Conservation (phyloP, 2,329 filamentous ascomycete genomes). For the Microsporum audouinii region DNA sequence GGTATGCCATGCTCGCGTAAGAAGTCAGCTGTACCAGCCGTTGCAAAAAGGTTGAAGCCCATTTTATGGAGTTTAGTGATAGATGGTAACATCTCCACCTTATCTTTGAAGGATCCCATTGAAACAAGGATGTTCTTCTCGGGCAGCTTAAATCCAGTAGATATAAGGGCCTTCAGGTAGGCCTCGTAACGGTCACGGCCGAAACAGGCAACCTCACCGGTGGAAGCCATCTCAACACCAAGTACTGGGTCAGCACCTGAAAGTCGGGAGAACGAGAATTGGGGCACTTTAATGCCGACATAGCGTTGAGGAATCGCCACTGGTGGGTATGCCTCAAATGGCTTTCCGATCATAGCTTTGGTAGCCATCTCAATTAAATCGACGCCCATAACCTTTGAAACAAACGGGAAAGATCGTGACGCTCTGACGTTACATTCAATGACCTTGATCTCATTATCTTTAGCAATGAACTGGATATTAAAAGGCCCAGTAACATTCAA, state of each 20-base stretch:
- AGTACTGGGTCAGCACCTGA: conserved; percentile 92
- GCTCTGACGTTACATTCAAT: conserved; percentile 98
- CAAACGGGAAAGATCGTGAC: conserved; percentile 92
- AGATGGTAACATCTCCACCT: conserved; percentile 90
- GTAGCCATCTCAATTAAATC: conserved; percentile 98
- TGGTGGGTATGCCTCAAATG: conserved; percentile 70
- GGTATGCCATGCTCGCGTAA: conserved; percentile 83
- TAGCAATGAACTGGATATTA: conserved; percentile 99
- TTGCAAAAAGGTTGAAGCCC: conserved; percentile 92
- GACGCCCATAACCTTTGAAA: conserved; percentile 96
- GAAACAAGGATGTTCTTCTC: conserved; percentile 93
- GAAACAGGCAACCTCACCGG: conserved; percentile 94
- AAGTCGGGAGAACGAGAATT: conserved; percentile 96
- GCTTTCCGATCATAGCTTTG: conserved; percentile 82
- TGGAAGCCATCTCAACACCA: conserved; percentile 98
- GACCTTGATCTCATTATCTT: conserved; percentile 99
- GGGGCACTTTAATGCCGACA: conserved; percentile 94
- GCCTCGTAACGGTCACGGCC: conserved; percentile 94
- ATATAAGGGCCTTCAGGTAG: conserved; percentile 90
- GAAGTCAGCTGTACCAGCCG: conserved; percentile 92
- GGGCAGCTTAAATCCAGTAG: conserved; percentile 90
- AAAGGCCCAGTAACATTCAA: conserved; percentile 93
- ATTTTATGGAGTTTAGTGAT: conserved; percentile 79
- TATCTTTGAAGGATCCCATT: conserved; percentile 95
- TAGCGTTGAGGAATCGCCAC: conserved; percentile 65